These are phyloP conservation scores for Fragaria ananassa DNA, from an alignment of 306 rosid species.

Conservation along the genomic window DNA sequence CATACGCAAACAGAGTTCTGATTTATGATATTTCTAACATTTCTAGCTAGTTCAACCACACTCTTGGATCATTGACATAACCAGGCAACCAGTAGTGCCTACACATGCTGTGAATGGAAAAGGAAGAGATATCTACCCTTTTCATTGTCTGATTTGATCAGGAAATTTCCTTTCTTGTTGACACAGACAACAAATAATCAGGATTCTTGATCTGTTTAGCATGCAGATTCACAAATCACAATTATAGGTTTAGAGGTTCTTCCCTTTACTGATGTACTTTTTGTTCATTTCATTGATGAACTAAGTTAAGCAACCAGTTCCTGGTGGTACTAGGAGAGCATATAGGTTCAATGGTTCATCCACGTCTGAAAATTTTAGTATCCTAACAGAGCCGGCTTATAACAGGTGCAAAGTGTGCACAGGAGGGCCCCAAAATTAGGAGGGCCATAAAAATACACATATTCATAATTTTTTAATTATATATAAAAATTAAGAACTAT, in stretches of 20 bases:
- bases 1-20: background rate
- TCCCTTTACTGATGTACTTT: background rate
- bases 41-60: no score
- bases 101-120: no score
- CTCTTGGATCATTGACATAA: no score
- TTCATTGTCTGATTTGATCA: background rate
- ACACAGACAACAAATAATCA: background rate
- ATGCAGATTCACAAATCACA: background rate
- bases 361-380: background rate
- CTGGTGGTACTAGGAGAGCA: background rate
- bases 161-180: background rate
- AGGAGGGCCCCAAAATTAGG: no score
- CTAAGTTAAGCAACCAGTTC: background rate
- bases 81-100: no score
- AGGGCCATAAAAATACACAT: no score
- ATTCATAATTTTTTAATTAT: no score
- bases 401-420: no score
- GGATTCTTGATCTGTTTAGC: background rate
- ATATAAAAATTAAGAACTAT: no score
- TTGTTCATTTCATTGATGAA: background rate
- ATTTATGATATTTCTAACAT: background rate
- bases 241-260: no score
- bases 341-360: background rate
- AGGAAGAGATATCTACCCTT: no score
- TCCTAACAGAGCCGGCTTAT: no score